phyloP scores from a whole-genome alignment of 192 early-diverging fungal species.

The Backusella mclennaniae region DNA sequence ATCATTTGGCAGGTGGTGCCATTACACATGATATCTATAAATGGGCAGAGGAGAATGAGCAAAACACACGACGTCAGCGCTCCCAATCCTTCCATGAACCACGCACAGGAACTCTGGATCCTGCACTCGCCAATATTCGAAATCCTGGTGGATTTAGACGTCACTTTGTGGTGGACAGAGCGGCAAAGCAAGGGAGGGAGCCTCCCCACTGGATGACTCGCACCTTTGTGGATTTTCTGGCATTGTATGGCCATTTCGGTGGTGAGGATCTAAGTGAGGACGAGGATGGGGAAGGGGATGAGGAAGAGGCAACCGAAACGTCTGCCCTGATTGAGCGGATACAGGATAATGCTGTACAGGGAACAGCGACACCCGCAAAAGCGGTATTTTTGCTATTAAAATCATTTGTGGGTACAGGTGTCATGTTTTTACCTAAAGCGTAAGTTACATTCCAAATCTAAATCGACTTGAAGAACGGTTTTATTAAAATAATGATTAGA shows the following conservation, averaged over 20 bases:
- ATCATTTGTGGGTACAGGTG: constrained; percentile 77
- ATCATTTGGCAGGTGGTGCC: constrained; percentile 66
- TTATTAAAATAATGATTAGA: constrained; percentile 26
- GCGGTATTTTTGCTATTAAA: constrained; percentile 79
- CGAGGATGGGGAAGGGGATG: constrained; percentile 50
- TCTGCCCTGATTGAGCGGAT: constrained; percentile 41
- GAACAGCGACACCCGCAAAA: constrained; percentile 66
- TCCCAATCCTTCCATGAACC: constrained; percentile 57
- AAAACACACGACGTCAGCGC: constrained; percentile 34
- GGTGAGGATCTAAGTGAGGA: constrained; percentile 88
- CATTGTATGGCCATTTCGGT: constrained; percentile 91
- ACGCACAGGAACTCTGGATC: constrained; percentile 36
- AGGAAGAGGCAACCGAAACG: constrained; percentile 18
- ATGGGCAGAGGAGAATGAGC: constrained; percentile 74
- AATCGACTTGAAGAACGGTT: background rate
- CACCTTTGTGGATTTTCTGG: constrained; percentile 94
- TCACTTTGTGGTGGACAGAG: constrained; percentile 78
- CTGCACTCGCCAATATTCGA: constrained; percentile 46
- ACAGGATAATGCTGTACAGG: constrained; percentile 38
- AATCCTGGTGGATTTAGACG: constrained; percentile 89
- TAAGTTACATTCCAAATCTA: constrained; percentile 30
- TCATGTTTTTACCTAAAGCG: constrained; percentile 66
- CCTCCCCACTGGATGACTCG: constrained; percentile 77
- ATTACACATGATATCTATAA: constrained; percentile 89
- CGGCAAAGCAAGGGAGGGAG: constrained; percentile 64